A percentile compares a stretch with the other conserved stretches of the same genome.
Evolutionary conservation across 805 yeast genomes (phyloP).

Genomic region (Candida railenensis): DNA sequence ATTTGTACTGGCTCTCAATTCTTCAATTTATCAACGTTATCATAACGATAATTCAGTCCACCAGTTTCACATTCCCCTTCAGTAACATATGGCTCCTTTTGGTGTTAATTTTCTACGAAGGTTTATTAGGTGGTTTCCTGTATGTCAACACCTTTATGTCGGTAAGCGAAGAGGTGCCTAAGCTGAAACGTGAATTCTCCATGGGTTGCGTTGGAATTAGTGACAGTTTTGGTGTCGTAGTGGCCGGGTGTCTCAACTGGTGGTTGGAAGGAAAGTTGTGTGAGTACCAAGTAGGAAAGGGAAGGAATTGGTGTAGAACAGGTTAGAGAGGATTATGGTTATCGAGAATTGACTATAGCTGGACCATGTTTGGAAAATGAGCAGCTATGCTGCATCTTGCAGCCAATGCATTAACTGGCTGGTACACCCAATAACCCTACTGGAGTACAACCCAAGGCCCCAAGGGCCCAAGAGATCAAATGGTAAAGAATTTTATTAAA

Average conservation of each 20-base stretch:
- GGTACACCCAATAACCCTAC: too few species aligned
- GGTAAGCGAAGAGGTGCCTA: slow-evolving; percentile 58
- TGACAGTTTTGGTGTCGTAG: slow-evolving; percentile 79
- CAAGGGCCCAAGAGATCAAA: too few species aligned
- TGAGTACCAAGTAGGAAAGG: slow-evolving; percentile 62
- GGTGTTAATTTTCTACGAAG: slow-evolving; percentile 75
- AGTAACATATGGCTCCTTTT: slow-evolving; percentile 63
- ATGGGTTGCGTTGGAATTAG: slow-evolving; percentile 41
- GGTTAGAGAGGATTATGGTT: not conserved
- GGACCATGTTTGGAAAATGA: too few species aligned
- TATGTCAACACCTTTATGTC: slow-evolving; percentile 86
- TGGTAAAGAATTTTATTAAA: too few species aligned
- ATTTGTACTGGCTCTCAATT: slow-evolving; percentile 59
- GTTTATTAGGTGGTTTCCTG: slow-evolving; percentile 85
- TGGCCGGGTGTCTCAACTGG: slow-evolving; percentile 76
- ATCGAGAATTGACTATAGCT: not conserved
- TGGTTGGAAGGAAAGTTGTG: slow-evolving; percentile 76
- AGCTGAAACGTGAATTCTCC: slow-evolving; percentile 36
- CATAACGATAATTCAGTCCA: slow-evolving; percentile 62
- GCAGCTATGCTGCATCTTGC: too few species aligned
- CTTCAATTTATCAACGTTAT: slow-evolving; percentile 67
- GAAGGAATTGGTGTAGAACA: slow-evolving; percentile 72
- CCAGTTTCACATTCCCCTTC: slow-evolving; percentile 48
- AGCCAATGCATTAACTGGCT: too few species aligned
- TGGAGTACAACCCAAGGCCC: too few species aligned